Percentiles rank a stretch among this genome's conserved stretches.
Conservation (phyloP, 176 grass and related monocot species). For the Calamus simplicifolius region DNA sequence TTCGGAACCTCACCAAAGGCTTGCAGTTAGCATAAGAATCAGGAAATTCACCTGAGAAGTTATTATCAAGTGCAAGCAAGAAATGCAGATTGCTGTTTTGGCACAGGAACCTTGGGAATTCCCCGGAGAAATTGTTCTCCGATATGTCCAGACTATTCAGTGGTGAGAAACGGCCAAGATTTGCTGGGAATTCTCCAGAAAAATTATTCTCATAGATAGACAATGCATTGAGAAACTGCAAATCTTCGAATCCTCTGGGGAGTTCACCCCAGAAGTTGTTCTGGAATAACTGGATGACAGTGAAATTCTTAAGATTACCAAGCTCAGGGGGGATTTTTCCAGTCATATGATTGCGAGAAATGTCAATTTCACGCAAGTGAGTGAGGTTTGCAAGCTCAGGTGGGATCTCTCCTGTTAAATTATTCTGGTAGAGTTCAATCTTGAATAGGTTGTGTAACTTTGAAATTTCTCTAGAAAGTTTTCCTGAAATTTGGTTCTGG, state of each 20-base stretch:
- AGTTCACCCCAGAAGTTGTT: slow-evolving; percentile 66
- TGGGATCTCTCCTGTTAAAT: slow-evolving; percentile 48
- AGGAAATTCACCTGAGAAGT: slow-evolving; percentile 66
- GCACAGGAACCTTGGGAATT: slow-evolving; percentile 63
- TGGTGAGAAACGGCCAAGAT: slow-evolving; percentile 60
- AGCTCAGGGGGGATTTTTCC: slow-evolving; percentile 41
- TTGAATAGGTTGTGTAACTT: slow-evolving; percentile 46
- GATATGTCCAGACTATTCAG: slow-evolving; percentile 72
- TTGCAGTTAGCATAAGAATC: slow-evolving; percentile 46
- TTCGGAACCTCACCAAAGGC: slow-evolving; percentile 50
- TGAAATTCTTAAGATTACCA: slow-evolving; percentile 38
- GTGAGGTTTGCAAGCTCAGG: slow-evolving; percentile 45
- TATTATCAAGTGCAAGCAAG: slow-evolving; percentile 67
- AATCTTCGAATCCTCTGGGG: slow-evolving; percentile 41
- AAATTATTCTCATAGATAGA: slow-evolving; percentile 75
- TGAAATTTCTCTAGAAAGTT: slow-evolving; percentile 39
- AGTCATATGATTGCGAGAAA: slow-evolving; percentile 52
- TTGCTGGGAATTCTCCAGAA: slow-evolving; percentile 48
- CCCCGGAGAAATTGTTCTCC: slow-evolving; percentile 54
- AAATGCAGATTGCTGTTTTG: slow-evolving; percentile 29
- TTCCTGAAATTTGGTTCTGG: slow-evolving; percentile 40
- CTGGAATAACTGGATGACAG: slow-evolving; percentile 51
- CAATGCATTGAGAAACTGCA: slow-evolving; percentile 32
- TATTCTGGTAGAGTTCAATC: slow-evolving; percentile 78
- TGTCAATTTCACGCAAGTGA: slow-evolving; percentile 41